Evolutionary conservation across 208 protist species (phyloP), one percentile per base, ranked within the genome.

Genomic region (Leishmania tarentolae): DNA sequence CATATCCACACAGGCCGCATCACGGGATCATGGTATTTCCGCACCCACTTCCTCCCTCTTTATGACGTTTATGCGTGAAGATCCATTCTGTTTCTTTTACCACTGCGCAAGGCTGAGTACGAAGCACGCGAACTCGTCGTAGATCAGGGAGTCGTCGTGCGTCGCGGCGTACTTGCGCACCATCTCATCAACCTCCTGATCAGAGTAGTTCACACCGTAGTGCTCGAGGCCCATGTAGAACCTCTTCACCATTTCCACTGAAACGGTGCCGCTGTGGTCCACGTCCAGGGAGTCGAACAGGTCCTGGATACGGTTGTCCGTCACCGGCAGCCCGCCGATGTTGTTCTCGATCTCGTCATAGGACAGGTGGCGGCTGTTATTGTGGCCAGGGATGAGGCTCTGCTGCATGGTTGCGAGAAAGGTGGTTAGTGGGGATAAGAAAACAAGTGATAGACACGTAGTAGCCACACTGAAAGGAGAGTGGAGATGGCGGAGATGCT

Each of bases 61-160:
- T 24, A 52, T 75, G 61, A 44, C 46, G 8, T 15, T 75, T 71
- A 53, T 72, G 78, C 80, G 9, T 75, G 65, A n/a, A 81, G 5
- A 5, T 47, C 28, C n/a, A 53, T 70, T 61, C 19, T 79, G 13
- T 46, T 40, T 73, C 44, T 37, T 66, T 90, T 91, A 98, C 85
- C 94, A 95, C 86, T 97, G 94, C 31, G 93, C 93, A 72, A 97
- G 89, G 78, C 84, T 90, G 6, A 98, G 88, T 82, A 96, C 89
- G 73, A 98, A 93, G 88, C 95, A 98, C 71, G 88, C 87, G 79
- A 98, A 98, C 83, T 98, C 95, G 44, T 98, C 94, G 84, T 94
- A 98, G 6, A 84, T 94, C 65, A 98, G 87, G 17, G 86, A 87
- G 57, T 96, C 92, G 53, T 89, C 81, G 70, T 90, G 85, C n/a